Base-by-base conservation (phyloP, 352 stramenopile species). In the Phytophthora syringae region DNA sequence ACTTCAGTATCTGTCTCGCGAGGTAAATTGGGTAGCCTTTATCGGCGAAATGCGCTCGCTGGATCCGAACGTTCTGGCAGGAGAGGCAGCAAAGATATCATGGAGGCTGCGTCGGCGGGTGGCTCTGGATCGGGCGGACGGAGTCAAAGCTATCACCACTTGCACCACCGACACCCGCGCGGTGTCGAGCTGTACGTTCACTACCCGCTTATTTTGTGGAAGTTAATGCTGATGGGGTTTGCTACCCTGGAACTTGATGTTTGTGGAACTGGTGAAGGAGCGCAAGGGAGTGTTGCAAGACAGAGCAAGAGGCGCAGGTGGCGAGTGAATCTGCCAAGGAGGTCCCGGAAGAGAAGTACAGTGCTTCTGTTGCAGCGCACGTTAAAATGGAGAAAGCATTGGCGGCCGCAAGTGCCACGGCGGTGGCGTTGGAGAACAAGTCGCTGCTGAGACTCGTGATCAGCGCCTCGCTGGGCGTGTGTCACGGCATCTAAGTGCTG, bases 401-500 rank as follows among this genome's bases (percentile, higher is more conserved):
- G 16, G 44, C 47, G 25, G 34, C 45, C 10, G 61, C 70, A 28
- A 64, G 3, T 22, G 56, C 49, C 3, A 76, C 71, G 3, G 28
- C 53, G 12, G 18, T 53, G 2, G 67, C 71, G 10, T 42, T 79
- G 30, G 48, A 45, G 11, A 73, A 79, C 22, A 77, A 77, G 21
- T 91, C 76, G 30, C 64, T 94, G 59, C 90, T 85, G 47, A 71
- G 72, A 50, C 60, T 94, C 18, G 70, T 79, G 51, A 20, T 88
- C 10, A 66, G 65, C 7, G 68, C 72, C 18, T 79, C 86, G 6
- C 36, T 88, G n/a, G 64, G 82, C 48, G 60, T 88, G 36, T 94
- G 84, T 42, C 77, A 80, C 30, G 72, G 80, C 32, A 82, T 94
- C 53, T 90, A 88, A 67, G 84, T 90, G 63, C 54, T 94, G 27